These are phyloP conservation scores for Akanthomyces dipterigenus DNA, from an alignment of 2,329 filamentous ascomycete genomes.

Conservation along the genomic window DNA sequence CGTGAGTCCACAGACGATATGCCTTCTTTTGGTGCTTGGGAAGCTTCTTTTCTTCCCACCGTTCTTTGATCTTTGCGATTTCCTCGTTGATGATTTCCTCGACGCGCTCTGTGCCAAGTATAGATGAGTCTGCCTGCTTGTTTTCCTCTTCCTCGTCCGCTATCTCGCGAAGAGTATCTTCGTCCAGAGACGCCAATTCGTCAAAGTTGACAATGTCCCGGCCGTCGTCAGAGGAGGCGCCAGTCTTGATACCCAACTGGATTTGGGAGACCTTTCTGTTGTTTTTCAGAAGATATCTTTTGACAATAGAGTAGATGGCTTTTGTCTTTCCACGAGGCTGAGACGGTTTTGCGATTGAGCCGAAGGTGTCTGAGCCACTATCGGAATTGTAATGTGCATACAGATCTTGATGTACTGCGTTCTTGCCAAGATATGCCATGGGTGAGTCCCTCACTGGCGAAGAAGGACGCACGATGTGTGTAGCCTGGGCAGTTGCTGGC, in stretches of 20 bases:
- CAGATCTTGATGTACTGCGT: conserved; percentile 19
- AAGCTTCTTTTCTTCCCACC: conserved; percentile 54
- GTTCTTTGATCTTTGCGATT: conserved; percentile 41
- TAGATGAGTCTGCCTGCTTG: background rate
- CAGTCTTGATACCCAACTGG: background rate
- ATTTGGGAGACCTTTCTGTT: conserved; percentile 14
- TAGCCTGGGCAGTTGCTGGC: background rate
- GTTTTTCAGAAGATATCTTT: conserved; percentile 30
- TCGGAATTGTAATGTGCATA: background rate
- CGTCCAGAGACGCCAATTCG: conserved; percentile 36
- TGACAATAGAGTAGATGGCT: conserved; percentile 36
- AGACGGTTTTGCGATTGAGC: background rate
- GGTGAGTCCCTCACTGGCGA: conserved; percentile 11
- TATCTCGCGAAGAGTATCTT: conserved; percentile 55
- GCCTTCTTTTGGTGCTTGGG: conserved; percentile 51
- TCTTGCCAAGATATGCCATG: conserved; percentile 30
- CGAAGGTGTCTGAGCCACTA: conserved; percentile 1
- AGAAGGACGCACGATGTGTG: background rate
- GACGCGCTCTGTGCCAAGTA: conserved; percentile 26
- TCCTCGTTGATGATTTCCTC: conserved; percentile 45
- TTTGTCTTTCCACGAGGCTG: conserved; percentile 37
- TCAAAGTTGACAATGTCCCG: conserved; percentile 38
- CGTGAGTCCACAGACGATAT: conserved; percentile 53
- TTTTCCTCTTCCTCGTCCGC: conserved; percentile 44
- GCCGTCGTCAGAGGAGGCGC: conserved; percentile 16